Base-by-base conservation (phyloP, 176 grass and related monocot genomes). In the Aegilops bicornis region DNA sequence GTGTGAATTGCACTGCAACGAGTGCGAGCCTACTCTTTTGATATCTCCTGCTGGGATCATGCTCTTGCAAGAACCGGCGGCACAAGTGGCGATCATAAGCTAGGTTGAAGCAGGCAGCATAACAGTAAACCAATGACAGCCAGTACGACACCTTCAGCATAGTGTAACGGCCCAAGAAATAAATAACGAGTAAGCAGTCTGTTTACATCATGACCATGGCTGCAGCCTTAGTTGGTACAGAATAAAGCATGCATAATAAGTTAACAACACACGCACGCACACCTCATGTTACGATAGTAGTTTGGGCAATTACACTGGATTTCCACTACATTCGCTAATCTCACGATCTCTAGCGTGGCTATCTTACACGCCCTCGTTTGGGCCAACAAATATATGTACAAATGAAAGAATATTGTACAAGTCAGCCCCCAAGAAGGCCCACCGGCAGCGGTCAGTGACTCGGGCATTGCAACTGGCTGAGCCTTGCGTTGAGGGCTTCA, bases 401-500 rank as follows among this genome's bases (percentile, higher is more conserved):
- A 87, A 91, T 85, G 86, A 88, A 91, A 91, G 89, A 91, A 91
- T 88, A 91, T 91, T 85, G 37, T 85, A 91, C 89, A 91, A 70
- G 36, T 56, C 37, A 14, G 61, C 33, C 77, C 25, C 22, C 45
- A 81, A 65, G 76, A 74, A 63, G 62, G 64, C 2, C 63, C 62
- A 47, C 27, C 4, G 37, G 69, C 36, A 71, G 77, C 37, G 20
- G 62, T 91, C 82, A 91, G 45, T 83, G 90, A 79, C 84, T 89
- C 29, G 84, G 92, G 66, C 52, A 87, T 50, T 81, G 79, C 48
- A 89, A 86, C 45, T 91, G 90, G n/a, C 90, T 54, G 7, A 90
- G 88, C 85, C 97, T 91, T 82, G 80, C 61, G 69, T 86, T 96
- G 68, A 98, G 89, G 37, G 91, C 94, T 63, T 98, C 97, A 27